Evolutionary conservation across 192 early-diverging fungal species (phyloP), one percentile per base, ranked within the genome.

Genomic region (Coemansia sp.): DNA sequence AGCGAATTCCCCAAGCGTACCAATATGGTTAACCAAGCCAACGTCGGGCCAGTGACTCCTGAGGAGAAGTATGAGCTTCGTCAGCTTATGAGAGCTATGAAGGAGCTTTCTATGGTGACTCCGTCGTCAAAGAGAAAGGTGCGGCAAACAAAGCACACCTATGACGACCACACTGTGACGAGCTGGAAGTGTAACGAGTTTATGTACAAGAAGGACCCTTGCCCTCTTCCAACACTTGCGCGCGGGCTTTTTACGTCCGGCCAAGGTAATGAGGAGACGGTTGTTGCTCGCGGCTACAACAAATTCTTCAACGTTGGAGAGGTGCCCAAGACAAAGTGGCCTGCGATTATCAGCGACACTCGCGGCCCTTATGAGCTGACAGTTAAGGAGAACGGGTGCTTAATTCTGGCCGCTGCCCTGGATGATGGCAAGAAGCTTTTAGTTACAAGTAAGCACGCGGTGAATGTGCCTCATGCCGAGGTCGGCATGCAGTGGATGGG

Each of bases 361-460:
- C 40, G 59, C 10, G 92, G 92, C 0, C 96, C 96, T 2, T 99
- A 93, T 68, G 91, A 99, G 74, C 77, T 96, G 28, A 94, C 94
- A 0, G 82, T 94, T 26, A 99, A 99, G 81, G 96, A 99, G 72
- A 95, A 99, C 70, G 96, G 96, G 12, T 99, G 95, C 70, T 90
- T 99, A 63, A 95, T 96, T 59, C 90, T 94, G 31, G 88, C 92
- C 42, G 71, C 91, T 3, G 89, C 86, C 0, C 46, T 88, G 23
- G 86, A 91, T 35, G 80, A 78, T 2, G 77, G 85, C 25, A 73
- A 73, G 35, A 67, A 83, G 16, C 73, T 95, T 23, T 39, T 99
- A 35, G 94, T 96, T 2, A 93, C 92, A 21, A 94, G 92, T 55
- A 99, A 99, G 79, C 95, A 99, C 68, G 62, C 72, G n/a, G 46